Evolutionary conservation across 306 rosid genomes (phyloP), one percentile per base, ranked within the genome.

Genomic region (Gleditsia sinensis): DNA sequence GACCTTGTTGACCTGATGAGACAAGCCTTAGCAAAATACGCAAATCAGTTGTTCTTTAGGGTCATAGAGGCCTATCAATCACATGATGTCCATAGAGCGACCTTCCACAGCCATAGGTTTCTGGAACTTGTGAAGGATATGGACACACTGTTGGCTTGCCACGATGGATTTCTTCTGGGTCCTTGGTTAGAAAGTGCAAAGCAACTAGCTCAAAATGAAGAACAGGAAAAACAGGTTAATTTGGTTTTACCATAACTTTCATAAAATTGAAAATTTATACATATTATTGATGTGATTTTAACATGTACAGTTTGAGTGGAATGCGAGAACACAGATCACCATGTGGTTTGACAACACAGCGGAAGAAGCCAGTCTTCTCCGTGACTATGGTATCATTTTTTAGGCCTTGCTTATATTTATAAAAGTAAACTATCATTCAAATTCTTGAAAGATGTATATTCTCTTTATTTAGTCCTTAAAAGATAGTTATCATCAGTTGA

Each of bases 301-400:
- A 64, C 65, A 64, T 57, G 34, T 74, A 59, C 91, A 88, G 95
- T 93, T 72, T 78, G 98, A 93, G 83, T 93, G 98, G 95, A 93
- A 90, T 78, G 96, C 95, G 58, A 90, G 95, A 86, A 90, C 95
- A 50, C 96, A 93, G 83, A 87, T 93, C 83, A 93, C 98, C 56
- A 93, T 93, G 98, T 93, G 98, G 96, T 88, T 83, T 51, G 98
- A 93, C 89, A 93, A 88, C 93, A 59, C 90, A 21, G 75, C 83
- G 48, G 89, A 86, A 51, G 93, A 88, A 76, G 88, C 98, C 46
- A 90, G 98, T 75, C 83, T 93, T 67, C 98, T 93, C 69, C 94
- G 86, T 7, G 95, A 93, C 77, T 93, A 93, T 6, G 98, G 98
- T 93, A 88, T 33, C 79, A 55, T 54, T 36, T 7, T 58, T 37